phyloP scores from a whole-genome alignment of 805 yeast species.

The Diddensiella transvaalensis region DNA sequence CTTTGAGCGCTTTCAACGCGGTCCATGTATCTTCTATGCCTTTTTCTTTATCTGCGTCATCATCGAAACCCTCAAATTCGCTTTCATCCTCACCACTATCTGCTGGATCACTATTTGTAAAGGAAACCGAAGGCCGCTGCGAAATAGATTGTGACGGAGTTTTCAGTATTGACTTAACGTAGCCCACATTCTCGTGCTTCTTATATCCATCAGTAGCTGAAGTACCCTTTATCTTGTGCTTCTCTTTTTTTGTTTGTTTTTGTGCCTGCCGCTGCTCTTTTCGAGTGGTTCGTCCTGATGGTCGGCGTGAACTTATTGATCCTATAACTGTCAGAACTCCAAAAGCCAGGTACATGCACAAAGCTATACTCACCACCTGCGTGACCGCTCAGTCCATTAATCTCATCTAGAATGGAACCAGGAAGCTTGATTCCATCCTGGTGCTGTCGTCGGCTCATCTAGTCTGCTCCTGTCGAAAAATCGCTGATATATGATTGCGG shows the following conservation, averaged over 20 bases:
- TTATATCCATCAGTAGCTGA: conserved; percentile 1
- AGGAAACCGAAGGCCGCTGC: conserved; percentile 1
- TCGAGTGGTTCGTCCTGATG: conserved; percentile 28
- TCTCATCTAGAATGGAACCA: conserved; percentile 15
- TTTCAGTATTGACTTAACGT: too few species aligned
- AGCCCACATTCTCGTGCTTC: not conserved
- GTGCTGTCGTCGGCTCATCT: not conserved
- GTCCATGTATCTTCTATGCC: conserved; percentile 41
- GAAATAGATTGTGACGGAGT: too few species aligned
- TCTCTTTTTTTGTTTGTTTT: conserved; percentile 14
- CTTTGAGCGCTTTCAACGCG: conserved; percentile 41
- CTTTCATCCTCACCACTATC: conserved; percentile 21
- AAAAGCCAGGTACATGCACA: not conserved
- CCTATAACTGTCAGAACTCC: conserved; percentile 37
- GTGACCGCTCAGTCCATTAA: not conserved
- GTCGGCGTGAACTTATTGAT: conserved; percentile 23
- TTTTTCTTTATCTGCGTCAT: not conserved
- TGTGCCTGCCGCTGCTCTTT: conserved; percentile 27
- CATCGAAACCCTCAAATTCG: conserved; percentile 5
- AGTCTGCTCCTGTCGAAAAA: too few species aligned
- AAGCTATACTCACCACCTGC: not conserved
- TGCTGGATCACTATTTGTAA: conserved; percentile 13
- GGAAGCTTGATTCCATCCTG: conserved; percentile 17
- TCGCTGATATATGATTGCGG: too few species aligned
- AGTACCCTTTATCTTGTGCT: conserved; percentile 5